phyloP scores from a whole-genome alignment of 306 rosid genomes.

The Geum urbanum region DNA sequence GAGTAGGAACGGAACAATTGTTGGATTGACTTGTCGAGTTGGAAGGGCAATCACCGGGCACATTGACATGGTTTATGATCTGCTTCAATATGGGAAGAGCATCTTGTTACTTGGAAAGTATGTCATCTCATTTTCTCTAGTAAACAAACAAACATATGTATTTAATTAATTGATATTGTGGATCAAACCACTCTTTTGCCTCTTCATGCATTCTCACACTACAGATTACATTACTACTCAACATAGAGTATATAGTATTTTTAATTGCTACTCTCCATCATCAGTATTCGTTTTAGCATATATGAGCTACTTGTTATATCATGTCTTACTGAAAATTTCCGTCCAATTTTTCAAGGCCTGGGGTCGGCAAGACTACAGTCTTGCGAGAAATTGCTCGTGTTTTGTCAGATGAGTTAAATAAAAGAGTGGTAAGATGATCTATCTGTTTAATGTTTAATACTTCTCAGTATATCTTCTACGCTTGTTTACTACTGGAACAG shows the following conservation, averaged over 20 bases:
- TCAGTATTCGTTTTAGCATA: too few relatives aligned
- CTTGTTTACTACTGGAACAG: constrained; percentile 28
- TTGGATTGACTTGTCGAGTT: constrained; percentile 68
- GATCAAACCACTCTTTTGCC: background rate
- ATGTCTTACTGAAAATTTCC: constrained; percentile 9
- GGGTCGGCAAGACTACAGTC: constrained; percentile 74
- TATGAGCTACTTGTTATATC: background rate
- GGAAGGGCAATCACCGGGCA: constrained; percentile 65
- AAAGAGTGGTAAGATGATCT: constrained; percentile 56
- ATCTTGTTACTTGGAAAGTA: constrained; percentile 72
- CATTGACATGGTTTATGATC: constrained; percentile 55
- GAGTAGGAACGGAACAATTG: constrained; percentile 51
- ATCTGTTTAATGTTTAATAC: constrained; percentile 11
- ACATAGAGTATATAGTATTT: constrained; percentile 1
- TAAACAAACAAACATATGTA: too few relatives aligned
- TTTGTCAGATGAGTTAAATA: constrained; percentile 56
- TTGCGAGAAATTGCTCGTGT: constrained; percentile 67
- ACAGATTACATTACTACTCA: background rate
- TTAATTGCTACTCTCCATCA: too few relatives aligned
- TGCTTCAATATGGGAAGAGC: constrained; percentile 67
- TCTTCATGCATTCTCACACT: too few relatives aligned
- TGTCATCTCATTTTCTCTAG: constrained; percentile 3
- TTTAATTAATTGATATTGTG: too few relatives aligned
- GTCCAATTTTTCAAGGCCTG: constrained; percentile 51
- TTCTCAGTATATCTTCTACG: constrained; percentile 7